phyloP scores from a whole-genome alignment of 2,329 filamentous ascomycete genomes.

The Aspergillus jensenii region DNA sequence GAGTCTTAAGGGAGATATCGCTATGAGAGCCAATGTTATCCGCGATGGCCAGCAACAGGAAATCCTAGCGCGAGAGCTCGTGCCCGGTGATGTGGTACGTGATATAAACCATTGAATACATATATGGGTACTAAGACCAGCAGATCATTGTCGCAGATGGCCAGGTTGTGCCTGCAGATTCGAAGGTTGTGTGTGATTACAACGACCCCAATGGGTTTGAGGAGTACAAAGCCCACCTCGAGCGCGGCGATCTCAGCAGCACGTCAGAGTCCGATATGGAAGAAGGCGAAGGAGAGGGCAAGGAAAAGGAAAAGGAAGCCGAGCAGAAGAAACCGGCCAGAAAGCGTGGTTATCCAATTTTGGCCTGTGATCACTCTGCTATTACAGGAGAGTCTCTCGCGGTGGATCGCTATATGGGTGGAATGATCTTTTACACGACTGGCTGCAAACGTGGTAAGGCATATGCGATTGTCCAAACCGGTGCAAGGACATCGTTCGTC shows the following conservation, averaged over 20 bases:
- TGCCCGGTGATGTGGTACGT: conserved; percentile 73
- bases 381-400: conserved; percentile 79
- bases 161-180: conserved; percentile 67
- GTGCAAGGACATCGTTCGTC: conserved; percentile 72
- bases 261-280: conserved; percentile 55
- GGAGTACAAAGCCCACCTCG: conserved; percentile 64
- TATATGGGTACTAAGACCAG: conserved; percentile 16
- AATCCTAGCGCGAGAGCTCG: conserved; percentile 69
- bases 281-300: conserved; percentile 45
- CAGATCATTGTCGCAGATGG: conserved; percentile 71
- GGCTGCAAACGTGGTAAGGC: conserved; percentile 79
- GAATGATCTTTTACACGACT: conserved; percentile 74
- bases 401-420: conserved; percentile 67
- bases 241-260: conserved; percentile 58
- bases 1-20: conserved; percentile 74
- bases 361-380: conserved; percentile 75
- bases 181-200: conserved; percentile 71
- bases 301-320: conserved; percentile 15
- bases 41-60: conserved; percentile 66
- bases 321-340: conserved; percentile 15
- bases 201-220: conserved; percentile 66
- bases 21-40: conserved; percentile 68
- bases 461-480: conserved; percentile 66
- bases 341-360: conserved; percentile 60
- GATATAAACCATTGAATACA: neutral